phyloP scores from a whole-genome alignment of 441 rosid species.

The Theobroma grandiflorum region DNA sequence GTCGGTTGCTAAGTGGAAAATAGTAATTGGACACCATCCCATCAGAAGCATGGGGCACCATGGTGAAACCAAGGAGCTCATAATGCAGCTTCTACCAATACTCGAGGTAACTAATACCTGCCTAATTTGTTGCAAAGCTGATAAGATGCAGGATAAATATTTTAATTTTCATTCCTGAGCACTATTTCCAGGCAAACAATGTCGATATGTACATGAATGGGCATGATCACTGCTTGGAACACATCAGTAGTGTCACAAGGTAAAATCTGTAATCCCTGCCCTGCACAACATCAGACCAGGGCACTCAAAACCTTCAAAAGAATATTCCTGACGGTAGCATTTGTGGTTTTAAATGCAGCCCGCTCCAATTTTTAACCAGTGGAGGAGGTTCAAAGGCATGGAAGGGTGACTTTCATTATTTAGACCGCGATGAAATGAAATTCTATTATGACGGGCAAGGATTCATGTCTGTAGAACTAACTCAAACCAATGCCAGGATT shows the following conservation, averaged over 20 bases:
- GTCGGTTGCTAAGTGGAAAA: conserved; percentile 76
- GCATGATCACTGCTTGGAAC: conserved; percentile 70
- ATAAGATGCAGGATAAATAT: not conserved
- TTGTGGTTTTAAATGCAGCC: conserved; percentile 26
- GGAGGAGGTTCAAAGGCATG: conserved; percentile 57
- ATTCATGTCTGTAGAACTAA: conserved; percentile 49
- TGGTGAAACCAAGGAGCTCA: conserved; percentile 68
- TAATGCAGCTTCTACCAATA: conserved; percentile 65
- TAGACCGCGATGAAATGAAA: conserved; percentile 36
- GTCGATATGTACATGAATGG: conserved; percentile 66
- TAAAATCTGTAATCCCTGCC: conserved; percentile 10
- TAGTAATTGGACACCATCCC: conserved; percentile 88
- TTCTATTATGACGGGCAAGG: conserved; percentile 53
- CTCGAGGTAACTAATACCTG: conserved; percentile 55
- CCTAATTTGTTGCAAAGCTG: not conserved
- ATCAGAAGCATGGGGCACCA: conserved; percentile 78
- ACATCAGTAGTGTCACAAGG: conserved; percentile 49
- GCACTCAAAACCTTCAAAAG: not conserved
- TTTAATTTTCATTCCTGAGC: not conserved
- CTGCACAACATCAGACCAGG: not conserved
- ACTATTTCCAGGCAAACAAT: conserved; percentile 45
- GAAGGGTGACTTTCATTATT: conserved; percentile 45
- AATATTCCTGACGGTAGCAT: not conserved
- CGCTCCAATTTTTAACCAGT: conserved; percentile 48
- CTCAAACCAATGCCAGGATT: conserved; percentile 44